Evolutionary conservation across 495 filamentous ascomycete species (phyloP), one percentile per base, ranked within the genome.

Genomic region (Penicillium lagena): DNA sequence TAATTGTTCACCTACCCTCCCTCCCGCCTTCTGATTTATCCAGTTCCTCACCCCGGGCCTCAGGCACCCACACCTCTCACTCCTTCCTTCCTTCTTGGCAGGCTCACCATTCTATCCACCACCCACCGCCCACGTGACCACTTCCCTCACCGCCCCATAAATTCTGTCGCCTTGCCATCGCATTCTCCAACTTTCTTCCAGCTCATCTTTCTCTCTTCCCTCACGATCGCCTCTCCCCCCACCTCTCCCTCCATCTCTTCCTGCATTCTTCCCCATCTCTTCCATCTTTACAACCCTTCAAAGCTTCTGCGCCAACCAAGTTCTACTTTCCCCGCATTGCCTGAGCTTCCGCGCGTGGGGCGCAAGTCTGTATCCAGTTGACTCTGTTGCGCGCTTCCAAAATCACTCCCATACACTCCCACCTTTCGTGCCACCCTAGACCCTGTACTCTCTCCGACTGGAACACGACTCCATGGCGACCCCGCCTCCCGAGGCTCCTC

Each of bases 111-210:
- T 29, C n/a, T n/a, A 37, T 52, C 22, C 22, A 6, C 22, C 22
- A 22, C 2, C 22, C 47, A 54, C 59, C 54, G 47, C 56, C 40
- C 70, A 73, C 70, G 70, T 73, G 68, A 73, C 44, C 22, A 6
- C 7, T 8, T 8, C 3, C 31, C 17, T 58, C 70, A 70, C 71
- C 68, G 70, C 70, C 56, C 50, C 66, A 73, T 73, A 71, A 69
- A 71, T 59, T 56, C 54, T 43, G 52, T 54, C 39, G 44, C 27
- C 50, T 52, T 52, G 53, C 52, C 62, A 59, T 72, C 66, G 69
- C 69, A 71, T 72, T 70, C 67, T 72, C 67, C 67, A 72, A 66
- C 59, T 52, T 61, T 52, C 49, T 46, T 56, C 50, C 59, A 51
- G 55, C 54, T 54, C 51, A 45, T 50, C 40, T 42, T 35, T 15